A percentile compares a stretch with the other conserved stretches of the same genome.
Conservation (phyloP, 1,284 basidiomycete genomes). For the Tranzscheliella williamsii region DNA sequence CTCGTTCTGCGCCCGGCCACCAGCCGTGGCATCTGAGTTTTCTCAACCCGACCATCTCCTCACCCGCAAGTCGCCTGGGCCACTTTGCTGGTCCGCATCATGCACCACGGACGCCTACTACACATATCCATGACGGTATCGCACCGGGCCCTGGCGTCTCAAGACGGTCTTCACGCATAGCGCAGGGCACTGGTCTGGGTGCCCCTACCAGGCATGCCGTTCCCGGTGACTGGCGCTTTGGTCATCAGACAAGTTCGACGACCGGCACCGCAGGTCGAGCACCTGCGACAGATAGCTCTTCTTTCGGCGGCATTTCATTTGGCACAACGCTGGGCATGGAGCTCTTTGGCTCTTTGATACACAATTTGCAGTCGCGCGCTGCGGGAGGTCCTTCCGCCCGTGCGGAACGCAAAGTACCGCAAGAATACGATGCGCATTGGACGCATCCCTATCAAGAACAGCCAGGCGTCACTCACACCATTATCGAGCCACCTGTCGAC, state of each 20-base stretch:
- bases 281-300: too few relatives aligned
- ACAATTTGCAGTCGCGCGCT: slow-evolving; percentile 1
- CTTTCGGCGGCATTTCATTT: slow-evolving; percentile 10
- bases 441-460: slow-evolving; percentile 35
- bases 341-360: slow-evolving; percentile 13
- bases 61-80: too few relatives aligned
- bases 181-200: slow-evolving; percentile 13
- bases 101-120: too few relatives aligned
- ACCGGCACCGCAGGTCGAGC: too few relatives aligned
- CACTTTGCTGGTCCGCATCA: too few relatives aligned
- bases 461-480: slow-evolving; percentile 32
- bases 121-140: slow-evolving; percentile 25
- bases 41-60: too few relatives aligned
- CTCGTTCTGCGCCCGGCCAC: slow-evolving; percentile 1
- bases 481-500: slow-evolving; percentile 55
- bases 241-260: too few relatives aligned
- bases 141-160: too few relatives aligned
- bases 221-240: too few relatives aligned
- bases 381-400: slow-evolving; percentile 5
- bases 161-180: too few relatives aligned
- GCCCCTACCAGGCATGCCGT: too few relatives aligned
- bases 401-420: slow-evolving; percentile 19
- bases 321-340: slow-evolving; percentile 15
- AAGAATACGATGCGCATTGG: slow-evolving; percentile 35
- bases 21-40: neutral